Base-by-base conservation (phyloP, 306 rosid species). In the Citrullus colocynthis region DNA sequence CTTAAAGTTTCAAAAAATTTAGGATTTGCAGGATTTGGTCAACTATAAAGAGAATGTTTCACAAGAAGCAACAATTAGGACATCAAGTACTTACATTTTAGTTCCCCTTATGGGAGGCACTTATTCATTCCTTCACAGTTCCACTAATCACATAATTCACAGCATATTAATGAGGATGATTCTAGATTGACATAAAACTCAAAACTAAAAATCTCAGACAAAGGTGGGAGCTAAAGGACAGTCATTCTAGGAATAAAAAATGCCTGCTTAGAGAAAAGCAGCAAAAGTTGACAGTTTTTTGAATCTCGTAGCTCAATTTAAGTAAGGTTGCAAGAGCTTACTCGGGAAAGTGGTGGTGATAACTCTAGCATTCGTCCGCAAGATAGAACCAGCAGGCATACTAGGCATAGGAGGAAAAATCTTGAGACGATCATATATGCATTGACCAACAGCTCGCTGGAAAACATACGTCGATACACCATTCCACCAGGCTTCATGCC, bases 401-500 rank as follows among this genome's bases (percentile, higher is more conserved):
- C 86, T 79, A 57, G 87, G 80, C 81, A 89, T 48, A 83, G 71
- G 81, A 63, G 84, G 85, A 78, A 81, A 86, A 14, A 16, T 75
- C 85, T 89, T 92, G 78, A 76, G 79, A 64, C 75, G 81, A 34
- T 90, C 91, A 65, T 90, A 89, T 79, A 89, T 79, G 76, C 88
- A 88, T 86, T 86, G 93, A 72, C 97, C 97, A 59, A 88, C 93
- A 9, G 97, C 96, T 72, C 81, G 75, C 98, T 95, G 88, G 54
- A 88, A 85, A 57, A 62, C 36, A 48, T 45, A 84, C 54, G 60
- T 79, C 28, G n/a, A 15, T 20, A 61, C 2, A 16, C 2, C 16
- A 48, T 72, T 72, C n/a, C 42, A 72, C 28, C 97, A 90, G 56
- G 96, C 97, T 84, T 91, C 92, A 75, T 81, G 89, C 88, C 96